Conservation (phyloP, 2,329 filamentous ascomycete species). For the Ophiocordyceps robertsii region DNA sequence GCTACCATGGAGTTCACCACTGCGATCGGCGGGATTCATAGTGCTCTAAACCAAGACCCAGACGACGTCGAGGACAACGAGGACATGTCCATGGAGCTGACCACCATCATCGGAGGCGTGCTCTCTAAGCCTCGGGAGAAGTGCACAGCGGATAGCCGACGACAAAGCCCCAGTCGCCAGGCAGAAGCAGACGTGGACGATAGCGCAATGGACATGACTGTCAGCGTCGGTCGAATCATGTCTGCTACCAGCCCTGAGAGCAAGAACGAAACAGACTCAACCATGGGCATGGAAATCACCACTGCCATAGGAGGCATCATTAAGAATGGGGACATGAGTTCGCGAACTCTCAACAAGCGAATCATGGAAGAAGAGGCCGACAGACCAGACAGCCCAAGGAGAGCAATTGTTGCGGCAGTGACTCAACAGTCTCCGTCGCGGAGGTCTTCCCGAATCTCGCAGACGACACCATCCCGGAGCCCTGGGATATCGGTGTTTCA, state of each 20-base stretch:
- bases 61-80: constrained; percentile 35
- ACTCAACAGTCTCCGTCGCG: constrained; percentile 9
- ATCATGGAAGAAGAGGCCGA: constrained; percentile 46
- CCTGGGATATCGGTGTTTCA: constrained; percentile 41
- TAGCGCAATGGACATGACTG: constrained; percentile 40
- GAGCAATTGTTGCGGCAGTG: constrained; percentile 18
- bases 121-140: constrained; percentile 20
- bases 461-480: constrained; percentile 30
- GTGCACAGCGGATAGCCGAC: constrained; percentile 9
- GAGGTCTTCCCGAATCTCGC: constrained; percentile 6
- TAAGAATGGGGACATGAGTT: constrained; percentile 15
- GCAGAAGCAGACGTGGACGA: constrained; percentile 17
- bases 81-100: constrained; percentile 72
- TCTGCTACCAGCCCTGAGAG: constrained; percentile 4
- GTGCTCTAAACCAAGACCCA: constrained; percentile 15
- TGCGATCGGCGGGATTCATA: constrained; percentile 58
- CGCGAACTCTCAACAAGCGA: constrained; percentile 31
- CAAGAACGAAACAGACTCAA: constrained; percentile 15
- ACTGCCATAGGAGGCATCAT: constrained; percentile 50
- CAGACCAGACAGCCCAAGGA: constrained; percentile 28
- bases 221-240: constrained; percentile 42
- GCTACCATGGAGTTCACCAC: constrained; percentile 69
- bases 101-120: constrained; percentile 48
- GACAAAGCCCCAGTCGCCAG: constrained; percentile 15
- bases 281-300: constrained; percentile 56